Conservation (phyloP, 352 stramenopile species). For the Pythium coloratum region DNA sequence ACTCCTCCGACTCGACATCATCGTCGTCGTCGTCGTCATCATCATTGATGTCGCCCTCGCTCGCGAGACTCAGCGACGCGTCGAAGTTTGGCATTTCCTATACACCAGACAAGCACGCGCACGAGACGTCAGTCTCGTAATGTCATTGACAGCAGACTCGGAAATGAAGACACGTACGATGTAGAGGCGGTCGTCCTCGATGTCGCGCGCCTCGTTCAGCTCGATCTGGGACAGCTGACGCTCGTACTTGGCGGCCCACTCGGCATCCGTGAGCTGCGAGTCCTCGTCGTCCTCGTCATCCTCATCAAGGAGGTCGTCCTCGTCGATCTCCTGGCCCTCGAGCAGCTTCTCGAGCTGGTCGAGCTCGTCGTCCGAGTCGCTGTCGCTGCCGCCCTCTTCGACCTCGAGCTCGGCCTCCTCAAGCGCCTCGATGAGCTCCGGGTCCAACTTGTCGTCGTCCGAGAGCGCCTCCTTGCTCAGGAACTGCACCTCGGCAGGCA, state of each 20-base stretch:
- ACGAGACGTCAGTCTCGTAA: not conserved
- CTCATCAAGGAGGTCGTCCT: slow-evolving; percentile 27
- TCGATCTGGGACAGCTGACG: slow-evolving; percentile 59
- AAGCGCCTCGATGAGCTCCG: slow-evolving; percentile 33
- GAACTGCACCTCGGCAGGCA: slow-evolving; percentile 66
- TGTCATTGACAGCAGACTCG: not conserved
- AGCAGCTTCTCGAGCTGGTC: slow-evolving; percentile 27
- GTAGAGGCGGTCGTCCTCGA: slow-evolving; percentile 72
- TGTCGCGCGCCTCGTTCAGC: slow-evolving; percentile 30
- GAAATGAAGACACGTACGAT: slow-evolving; percentile 35
- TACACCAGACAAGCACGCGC: not conserved
- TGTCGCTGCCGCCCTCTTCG: slow-evolving; percentile 17
- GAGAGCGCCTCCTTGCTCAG: slow-evolving; percentile 44
- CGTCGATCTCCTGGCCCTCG: slow-evolving; percentile 8
- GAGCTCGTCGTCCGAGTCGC: slow-evolving; percentile 29
- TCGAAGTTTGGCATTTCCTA: slow-evolving; percentile 75
- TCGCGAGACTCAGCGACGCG: slow-evolving; percentile 50
- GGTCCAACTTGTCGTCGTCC: slow-evolving; percentile 32
- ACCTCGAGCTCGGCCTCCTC: slow-evolving; percentile 21
- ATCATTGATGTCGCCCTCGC: slow-evolving; percentile 44
- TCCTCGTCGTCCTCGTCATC: slow-evolving; percentile 50
- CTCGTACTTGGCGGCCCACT: slow-evolving; percentile 74
- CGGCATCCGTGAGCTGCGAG: slow-evolving; percentile 41
- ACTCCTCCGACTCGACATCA: slow-evolving; percentile 20
- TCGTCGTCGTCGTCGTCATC: slow-evolving; percentile 29